These are phyloP conservation scores for Alternaria solani DNA, from an alignment of 2,329 filamentous ascomycete genomes.

Conservation along the genomic window DNA sequence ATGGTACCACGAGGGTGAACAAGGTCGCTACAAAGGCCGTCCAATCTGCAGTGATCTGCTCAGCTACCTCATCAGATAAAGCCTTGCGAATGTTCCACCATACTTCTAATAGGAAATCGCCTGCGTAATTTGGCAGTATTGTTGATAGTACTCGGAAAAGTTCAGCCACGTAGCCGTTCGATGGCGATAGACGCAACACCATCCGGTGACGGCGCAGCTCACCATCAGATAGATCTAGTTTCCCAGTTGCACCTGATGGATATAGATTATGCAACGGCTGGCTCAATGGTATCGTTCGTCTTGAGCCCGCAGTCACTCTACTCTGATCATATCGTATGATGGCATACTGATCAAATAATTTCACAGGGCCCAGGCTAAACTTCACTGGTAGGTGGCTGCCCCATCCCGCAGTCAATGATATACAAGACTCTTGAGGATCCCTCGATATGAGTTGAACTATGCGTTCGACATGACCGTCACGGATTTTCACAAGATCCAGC, in stretches of 20 bases:
- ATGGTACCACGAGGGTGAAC: constrained; percentile 50
- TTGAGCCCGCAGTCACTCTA: constrained; percentile 44
- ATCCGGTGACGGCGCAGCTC: constrained; percentile 44
- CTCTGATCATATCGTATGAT: constrained; percentile 38
- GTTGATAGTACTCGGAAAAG: constrained; percentile 44
- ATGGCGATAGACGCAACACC: constrained; percentile 42
- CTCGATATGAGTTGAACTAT: constrained; percentile 37
- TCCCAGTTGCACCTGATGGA: constrained; percentile 35
- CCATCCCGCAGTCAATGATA: constrained; percentile 50
- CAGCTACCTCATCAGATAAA: constrained; percentile 19
- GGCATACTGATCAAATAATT: constrained; percentile 46
- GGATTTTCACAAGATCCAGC: constrained; percentile 44
- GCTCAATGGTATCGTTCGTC: constrained; percentile 39
- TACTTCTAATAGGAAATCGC: constrained; percentile 49
- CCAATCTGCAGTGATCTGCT: constrained; percentile 42
- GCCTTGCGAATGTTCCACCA: constrained; percentile 50
- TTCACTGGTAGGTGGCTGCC: constrained; percentile 45
- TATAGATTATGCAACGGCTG: constrained; percentile 34
- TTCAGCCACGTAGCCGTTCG: constrained; percentile 36
- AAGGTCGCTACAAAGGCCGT: constrained; percentile 52
- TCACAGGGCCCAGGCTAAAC: constrained; percentile 36
- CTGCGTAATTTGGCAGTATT: constrained; percentile 46
- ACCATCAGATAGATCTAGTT: constrained; percentile 44
- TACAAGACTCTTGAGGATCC: constrained; percentile 26
- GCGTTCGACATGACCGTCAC: constrained; percentile 44